Percentiles rank a stretch among this genome's conserved stretches.
Evolutionary conservation across 2,329 filamentous ascomycete genomes (phyloP).

Genomic region (Sporothrix variecibatus): DNA sequence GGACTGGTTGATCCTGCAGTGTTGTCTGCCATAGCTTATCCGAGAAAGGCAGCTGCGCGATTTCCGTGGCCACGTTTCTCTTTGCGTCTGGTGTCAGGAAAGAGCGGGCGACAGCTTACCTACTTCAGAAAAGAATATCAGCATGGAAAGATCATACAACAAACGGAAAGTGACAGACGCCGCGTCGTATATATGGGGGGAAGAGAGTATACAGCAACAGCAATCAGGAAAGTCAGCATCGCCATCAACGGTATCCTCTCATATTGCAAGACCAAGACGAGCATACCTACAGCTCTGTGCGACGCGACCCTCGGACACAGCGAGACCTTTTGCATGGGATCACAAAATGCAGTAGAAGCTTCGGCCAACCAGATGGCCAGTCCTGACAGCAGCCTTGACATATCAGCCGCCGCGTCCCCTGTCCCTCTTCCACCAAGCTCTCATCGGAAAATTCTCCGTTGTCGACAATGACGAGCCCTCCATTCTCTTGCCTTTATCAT

Average conservation of each 20-base stretch:
- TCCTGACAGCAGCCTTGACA: slow-evolving; percentile 13
- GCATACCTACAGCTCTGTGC: not conserved
- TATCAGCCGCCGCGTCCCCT: not conserved
- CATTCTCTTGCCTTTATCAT: not conserved
- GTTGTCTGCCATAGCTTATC: not conserved
- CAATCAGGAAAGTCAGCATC: not conserved
- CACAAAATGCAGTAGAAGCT: not conserved
- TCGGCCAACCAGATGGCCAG: not conserved
- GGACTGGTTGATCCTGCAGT: not conserved
- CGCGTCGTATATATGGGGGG: not conserved
- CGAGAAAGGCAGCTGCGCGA: not conserved
- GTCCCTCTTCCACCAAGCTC: not conserved
- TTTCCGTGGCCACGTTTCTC: not conserved
- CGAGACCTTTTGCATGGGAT: not conserved
- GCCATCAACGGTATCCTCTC: not conserved
- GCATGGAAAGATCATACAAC: not conserved
- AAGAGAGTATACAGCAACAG: not conserved
- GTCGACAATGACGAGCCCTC: not conserved
- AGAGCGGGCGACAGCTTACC: not conserved
- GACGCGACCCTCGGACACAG: not conserved
- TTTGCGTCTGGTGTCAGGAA: not conserved
- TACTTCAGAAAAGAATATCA: not conserved
- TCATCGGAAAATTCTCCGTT: slow-evolving; percentile 1
- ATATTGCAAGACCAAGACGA: not conserved
- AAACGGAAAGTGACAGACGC: not conserved